phyloP scores from a whole-genome alignment of 768 basidiomycete genomes.

The Trametes coccinea region DNA sequence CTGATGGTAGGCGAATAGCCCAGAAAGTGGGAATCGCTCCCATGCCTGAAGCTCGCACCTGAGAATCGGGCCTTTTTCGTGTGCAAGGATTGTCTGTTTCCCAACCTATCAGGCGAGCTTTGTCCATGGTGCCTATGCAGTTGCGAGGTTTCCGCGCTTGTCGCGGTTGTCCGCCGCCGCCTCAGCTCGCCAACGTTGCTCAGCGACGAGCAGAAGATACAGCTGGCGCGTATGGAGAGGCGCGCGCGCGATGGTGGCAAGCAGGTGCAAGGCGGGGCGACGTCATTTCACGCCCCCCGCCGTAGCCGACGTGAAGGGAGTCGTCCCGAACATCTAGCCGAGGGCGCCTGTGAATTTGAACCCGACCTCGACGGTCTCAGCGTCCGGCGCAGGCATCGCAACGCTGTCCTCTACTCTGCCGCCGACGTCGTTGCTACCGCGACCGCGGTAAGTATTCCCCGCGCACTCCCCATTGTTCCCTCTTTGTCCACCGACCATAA shows the following conservation, averaged over 20 bases:
- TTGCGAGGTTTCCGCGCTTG: conserved; percentile 17
- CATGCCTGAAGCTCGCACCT: conserved; percentile 26
- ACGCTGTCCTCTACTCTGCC: conserved; percentile 22
- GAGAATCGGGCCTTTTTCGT: conserved; percentile 25
- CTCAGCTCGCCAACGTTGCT: conserved; percentile 29
- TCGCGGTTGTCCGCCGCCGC: conserved; percentile 20
- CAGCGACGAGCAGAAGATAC: conserved; percentile 31
- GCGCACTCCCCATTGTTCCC: not conserved
- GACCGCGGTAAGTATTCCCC: conserved; percentile 15
- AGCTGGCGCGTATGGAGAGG: conserved; percentile 24
- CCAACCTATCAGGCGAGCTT: conserved; percentile 23
- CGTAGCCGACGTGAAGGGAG: conserved; percentile 10
- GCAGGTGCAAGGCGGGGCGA: not conserved
- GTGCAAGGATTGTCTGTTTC: conserved; percentile 25
- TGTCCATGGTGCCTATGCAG: conserved; percentile 29
- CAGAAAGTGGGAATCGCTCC: conserved; percentile 29
- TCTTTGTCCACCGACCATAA: not conserved
- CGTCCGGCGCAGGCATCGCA: conserved; percentile 23
- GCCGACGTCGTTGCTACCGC: conserved; percentile 22
- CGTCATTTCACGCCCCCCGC: not conserved
- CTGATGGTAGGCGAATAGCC: conserved; percentile 20
- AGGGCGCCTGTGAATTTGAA: conserved; percentile 8
- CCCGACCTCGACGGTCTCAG: conserved; percentile 4
- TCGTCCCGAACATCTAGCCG: conserved; percentile 3
- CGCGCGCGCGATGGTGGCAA: not conserved